phyloP scores from a whole-genome alignment of 805 yeast species.

The Cyberlindnera samutprakarnensis region DNA sequence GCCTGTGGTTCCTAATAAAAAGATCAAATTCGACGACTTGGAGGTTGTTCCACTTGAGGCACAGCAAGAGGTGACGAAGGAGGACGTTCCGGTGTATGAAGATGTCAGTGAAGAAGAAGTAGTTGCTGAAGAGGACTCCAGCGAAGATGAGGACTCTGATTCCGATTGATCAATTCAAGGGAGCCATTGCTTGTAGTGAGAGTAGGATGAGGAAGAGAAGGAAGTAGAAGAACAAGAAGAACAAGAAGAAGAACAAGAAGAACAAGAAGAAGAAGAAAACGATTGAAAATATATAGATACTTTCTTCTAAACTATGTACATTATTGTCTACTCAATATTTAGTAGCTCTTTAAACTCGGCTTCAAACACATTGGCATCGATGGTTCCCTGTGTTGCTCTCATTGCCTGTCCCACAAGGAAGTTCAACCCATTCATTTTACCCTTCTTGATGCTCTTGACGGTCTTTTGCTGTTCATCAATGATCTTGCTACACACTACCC shows the following conservation, averaged over 20 bases:
- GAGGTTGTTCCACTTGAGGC: constrained; percentile 22
- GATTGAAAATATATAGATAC: too few relatives aligned
- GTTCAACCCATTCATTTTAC: constrained; percentile 54
- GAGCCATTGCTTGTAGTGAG: too few relatives aligned
- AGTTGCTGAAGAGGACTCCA: constrained; percentile 21
- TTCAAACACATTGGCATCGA: constrained; percentile 29
- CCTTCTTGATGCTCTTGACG: constrained; percentile 46
- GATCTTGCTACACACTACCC: constrained; percentile 29
- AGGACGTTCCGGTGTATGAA: constrained; percentile 14
- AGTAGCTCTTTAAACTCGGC: constrained; percentile 23
- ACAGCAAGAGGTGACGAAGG: constrained; percentile 8
- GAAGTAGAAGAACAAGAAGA: too few relatives aligned
- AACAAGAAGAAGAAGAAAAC: too few relatives aligned
- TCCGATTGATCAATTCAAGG: constrained; percentile 14
- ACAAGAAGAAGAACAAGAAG: too few relatives aligned
- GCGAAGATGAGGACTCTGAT: constrained; percentile 21
- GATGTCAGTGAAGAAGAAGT: constrained; percentile 18
- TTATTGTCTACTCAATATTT: not conserved
- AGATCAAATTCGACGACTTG: constrained; percentile 43
- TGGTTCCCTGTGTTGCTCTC: constrained; percentile 64
- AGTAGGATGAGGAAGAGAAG: too few relatives aligned
- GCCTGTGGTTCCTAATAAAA: constrained; percentile 42
- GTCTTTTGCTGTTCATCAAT: constrained; percentile 38
- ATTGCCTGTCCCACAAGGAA: constrained; percentile 79
- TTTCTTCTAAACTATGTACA: constrained; percentile 1